Conservation (phyloP, 805 yeast species). For the Zygoascus biomembranicola region DNA sequence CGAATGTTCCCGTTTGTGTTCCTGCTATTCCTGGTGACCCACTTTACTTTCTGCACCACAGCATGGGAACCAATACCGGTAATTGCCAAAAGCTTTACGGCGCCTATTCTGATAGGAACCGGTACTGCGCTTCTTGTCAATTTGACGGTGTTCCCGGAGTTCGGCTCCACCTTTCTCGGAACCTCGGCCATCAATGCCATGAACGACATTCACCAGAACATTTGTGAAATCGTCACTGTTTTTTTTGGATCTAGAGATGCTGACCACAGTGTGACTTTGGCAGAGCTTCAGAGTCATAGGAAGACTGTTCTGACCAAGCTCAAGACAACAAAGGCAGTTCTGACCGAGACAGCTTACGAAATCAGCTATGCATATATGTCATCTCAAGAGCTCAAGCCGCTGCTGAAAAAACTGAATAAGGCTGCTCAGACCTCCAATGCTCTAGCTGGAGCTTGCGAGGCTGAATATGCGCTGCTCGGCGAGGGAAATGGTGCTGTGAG, state of each 20-base stretch:
- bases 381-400: conserved; percentile 34
- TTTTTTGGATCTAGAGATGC: conserved; percentile 31
- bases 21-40: conserved; percentile 42
- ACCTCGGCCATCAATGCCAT: conserved; percentile 29
- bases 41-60: conserved; percentile 36
- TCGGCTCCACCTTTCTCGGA: conserved; percentile 43
- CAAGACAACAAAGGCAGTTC: conserved; percentile 30
- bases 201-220: conserved; percentile 33
- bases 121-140: conserved; percentile 38
- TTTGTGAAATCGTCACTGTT: conserved; percentile 31
- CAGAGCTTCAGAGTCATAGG: conserved; percentile 30
- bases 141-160: conserved; percentile 40
- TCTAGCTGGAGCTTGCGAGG: conserved; percentile 40
- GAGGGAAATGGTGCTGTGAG: background rate
- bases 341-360: conserved; percentile 43
- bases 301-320: conserved; percentile 28
- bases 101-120: conserved; percentile 41
- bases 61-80: conserved; percentile 26
- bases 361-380: conserved; percentile 40
- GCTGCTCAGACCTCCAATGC: conserved; percentile 33
- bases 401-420: conserved; percentile 28
- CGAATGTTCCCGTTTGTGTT: conserved; percentile 40
- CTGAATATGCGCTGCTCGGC: conserved; percentile 33
- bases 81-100: conserved; percentile 32
- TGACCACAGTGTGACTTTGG: conserved; percentile 19